Base-by-base conservation (phyloP, 257 asterid species). In the Osmanthus fragrans region DNA sequence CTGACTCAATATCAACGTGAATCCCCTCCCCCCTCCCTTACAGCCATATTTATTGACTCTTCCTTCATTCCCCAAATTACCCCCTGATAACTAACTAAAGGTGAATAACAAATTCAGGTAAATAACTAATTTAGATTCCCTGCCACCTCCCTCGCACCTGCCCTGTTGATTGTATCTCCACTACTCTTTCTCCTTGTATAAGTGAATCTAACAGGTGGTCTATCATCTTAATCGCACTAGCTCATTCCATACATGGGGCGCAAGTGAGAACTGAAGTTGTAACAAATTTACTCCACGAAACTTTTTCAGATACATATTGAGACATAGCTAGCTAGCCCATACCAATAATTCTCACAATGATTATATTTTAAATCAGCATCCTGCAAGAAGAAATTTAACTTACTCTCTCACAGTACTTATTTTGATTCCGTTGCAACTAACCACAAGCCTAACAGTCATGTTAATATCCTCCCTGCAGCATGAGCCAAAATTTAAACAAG, bases 371-470 rank as follows among this genome's bases (percentile, higher is more conserved):
- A 54, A 68, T 2, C 15, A 71, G 8, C 73, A 67, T 60, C 29
- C 49, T 19, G 76, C 47, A 76, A 19, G 56, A 81, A 42, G n/a
- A 23, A 34, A 76, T 4, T 42, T 27, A 79, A 87, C 99, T 84
- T 90, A 96, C 99, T 93, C 95, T 83, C 88, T 90, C 72, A 96
- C 98, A 0, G 89, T 85, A 77, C 82, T 89, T 79, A 96, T 87
- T 84, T 93, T 93, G 89, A 96, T 89, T 4, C 98, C 98, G 16
- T 92, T 89, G 95, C 94, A 94, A 85, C 90, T 90, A 83, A 96
- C 92, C 27, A 96, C 99, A 80, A 96, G 98, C 92, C 97, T 89
- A 78, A 96, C 79, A 0, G 99, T 87, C 99, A 96, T 96, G 86
- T 82, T 90, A 76, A 96, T 96, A 84, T 96, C 99, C 82, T 88